Conservation (phyloP, 2,329 filamentous ascomycete species). For the Microdochium nivale region DNA sequence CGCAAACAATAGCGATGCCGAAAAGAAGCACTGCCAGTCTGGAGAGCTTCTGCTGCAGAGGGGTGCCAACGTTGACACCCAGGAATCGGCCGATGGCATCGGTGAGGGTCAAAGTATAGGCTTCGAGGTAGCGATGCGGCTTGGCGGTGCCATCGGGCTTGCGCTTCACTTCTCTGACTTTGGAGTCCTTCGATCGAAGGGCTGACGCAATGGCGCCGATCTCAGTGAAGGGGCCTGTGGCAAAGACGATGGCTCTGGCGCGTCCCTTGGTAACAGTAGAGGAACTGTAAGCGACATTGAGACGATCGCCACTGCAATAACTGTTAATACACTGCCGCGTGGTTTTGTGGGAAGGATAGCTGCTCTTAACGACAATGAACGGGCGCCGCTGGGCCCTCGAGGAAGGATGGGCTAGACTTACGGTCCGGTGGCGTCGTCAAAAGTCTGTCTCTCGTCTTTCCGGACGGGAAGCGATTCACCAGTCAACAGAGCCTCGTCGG, state of each 20-base stretch:
- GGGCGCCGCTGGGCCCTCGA: too few relatives aligned
- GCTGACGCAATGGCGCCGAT: constrained; percentile 57
- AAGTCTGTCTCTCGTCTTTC: constrained; percentile 40
- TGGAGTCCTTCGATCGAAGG: constrained; percentile 47
- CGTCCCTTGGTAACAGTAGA: constrained; percentile 55
- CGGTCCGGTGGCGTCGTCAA: constrained; percentile 42
- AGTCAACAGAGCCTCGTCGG: constrained; percentile 54
- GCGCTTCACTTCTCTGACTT: constrained; percentile 40
- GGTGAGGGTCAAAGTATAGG: constrained; percentile 38
- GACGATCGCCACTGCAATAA: constrained; percentile 38
- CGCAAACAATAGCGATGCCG: constrained; percentile 56
- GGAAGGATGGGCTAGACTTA: neutral
- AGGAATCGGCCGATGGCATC: constrained; percentile 56
- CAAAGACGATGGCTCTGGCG: constrained; percentile 50
- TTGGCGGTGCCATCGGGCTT: constrained; percentile 42
- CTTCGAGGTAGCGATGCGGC: constrained; percentile 40
- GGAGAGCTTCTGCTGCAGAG: constrained; percentile 60
- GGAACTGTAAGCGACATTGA: constrained; percentile 55
- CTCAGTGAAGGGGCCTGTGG: constrained; percentile 52
- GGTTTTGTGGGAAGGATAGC: too few relatives aligned
- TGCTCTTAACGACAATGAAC: too few relatives aligned
- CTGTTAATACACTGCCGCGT: too few relatives aligned
- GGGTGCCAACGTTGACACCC: constrained; percentile 61
- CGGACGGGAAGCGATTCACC: constrained; percentile 53
- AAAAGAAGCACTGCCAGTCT: constrained; percentile 60